phyloP scores from a whole-genome alignment of 1,139 yeast species.

The Blastobotrys buckinghamii region DNA sequence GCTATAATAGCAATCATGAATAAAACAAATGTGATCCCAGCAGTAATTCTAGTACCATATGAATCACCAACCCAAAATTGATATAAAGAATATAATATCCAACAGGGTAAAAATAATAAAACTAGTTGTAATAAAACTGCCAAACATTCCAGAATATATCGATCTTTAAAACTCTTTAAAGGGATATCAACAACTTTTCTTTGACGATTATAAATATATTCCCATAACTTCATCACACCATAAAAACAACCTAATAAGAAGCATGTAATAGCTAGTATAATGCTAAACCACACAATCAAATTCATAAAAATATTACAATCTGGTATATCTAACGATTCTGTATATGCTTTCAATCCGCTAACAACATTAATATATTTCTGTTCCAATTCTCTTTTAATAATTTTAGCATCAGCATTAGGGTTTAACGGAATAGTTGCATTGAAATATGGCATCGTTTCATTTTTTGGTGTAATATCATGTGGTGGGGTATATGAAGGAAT shows the following conservation, averaged over 20 bases:
- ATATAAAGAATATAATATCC: conserved; percentile 31
- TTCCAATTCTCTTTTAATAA: background rate
- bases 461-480: conserved; percentile 19
- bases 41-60: conserved; percentile 30
- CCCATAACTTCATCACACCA: conserved; percentile 7
- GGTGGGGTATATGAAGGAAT: conserved; percentile 19
- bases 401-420: background rate
- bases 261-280: conserved; percentile 25
- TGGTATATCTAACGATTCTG: conserved; percentile 30
- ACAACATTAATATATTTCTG: background rate
- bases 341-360: conserved; percentile 29
- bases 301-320: conserved; percentile 32
- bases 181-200: conserved; percentile 7
- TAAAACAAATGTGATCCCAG: conserved; percentile 29
- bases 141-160: background rate
- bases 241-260: conserved; percentile 23
- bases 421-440: background rate
- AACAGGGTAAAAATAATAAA: conserved; percentile 30
- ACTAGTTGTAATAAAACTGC: conserved; percentile 27
- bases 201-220: background rate
- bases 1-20: conserved; percentile 21
- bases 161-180: background rate
- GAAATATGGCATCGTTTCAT: conserved; percentile 9
- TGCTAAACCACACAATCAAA: conserved; percentile 30
- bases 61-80: conserved; percentile 32